Evolutionary conservation across 2,329 filamentous ascomycete genomes (phyloP).

Genomic region (Colletotrichum sublineola): DNA sequence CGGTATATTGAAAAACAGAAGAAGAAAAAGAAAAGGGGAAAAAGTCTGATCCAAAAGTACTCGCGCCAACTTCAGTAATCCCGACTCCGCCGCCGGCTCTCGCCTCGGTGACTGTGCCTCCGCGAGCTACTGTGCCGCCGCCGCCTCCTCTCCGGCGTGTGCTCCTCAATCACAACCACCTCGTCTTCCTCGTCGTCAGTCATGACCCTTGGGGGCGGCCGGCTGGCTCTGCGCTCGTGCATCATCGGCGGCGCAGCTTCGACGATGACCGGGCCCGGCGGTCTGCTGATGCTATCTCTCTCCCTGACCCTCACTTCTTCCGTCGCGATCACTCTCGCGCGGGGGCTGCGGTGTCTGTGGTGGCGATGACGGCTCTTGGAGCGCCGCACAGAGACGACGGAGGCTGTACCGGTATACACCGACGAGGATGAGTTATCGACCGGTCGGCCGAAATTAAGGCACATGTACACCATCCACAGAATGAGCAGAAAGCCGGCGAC

Average conservation of each 20-base stretch:
- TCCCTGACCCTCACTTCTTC: constrained; percentile 48
- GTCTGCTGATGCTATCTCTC: constrained; percentile 36
- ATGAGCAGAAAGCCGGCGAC: constrained; percentile 66
- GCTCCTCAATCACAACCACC: constrained; percentile 54
- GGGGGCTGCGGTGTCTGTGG: constrained; percentile 34
- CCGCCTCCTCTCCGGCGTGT: constrained; percentile 48
- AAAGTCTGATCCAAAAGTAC: background rate
- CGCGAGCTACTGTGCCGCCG: constrained; percentile 44
- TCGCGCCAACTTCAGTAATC: constrained; percentile 26
- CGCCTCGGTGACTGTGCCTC: constrained; percentile 30
- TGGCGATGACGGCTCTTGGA: constrained; percentile 38
- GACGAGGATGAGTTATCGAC: constrained; percentile 43
- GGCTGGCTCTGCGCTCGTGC: constrained; percentile 40
- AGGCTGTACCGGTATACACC: constrained; percentile 43
- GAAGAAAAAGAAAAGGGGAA: background rate
- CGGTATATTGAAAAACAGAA: background rate
- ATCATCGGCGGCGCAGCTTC: constrained; percentile 46
- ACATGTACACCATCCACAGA: constrained; percentile 64
- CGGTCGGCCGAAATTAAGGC: constrained; percentile 59
- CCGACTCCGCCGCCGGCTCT: constrained; percentile 34
- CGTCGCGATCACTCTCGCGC: constrained; percentile 47
- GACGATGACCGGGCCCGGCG: constrained; percentile 45
- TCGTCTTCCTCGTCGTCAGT: constrained; percentile 49
- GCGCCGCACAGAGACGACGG: constrained; percentile 44
- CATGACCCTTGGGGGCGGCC: constrained; percentile 47